Percentiles rank a stretch among this genome's conserved stretches.
These are phyloP conservation scores for Miscanthus sacchariflorus DNA, from an alignment of 202 grass and related monocot genomes.

Conservation along the genomic window DNA sequence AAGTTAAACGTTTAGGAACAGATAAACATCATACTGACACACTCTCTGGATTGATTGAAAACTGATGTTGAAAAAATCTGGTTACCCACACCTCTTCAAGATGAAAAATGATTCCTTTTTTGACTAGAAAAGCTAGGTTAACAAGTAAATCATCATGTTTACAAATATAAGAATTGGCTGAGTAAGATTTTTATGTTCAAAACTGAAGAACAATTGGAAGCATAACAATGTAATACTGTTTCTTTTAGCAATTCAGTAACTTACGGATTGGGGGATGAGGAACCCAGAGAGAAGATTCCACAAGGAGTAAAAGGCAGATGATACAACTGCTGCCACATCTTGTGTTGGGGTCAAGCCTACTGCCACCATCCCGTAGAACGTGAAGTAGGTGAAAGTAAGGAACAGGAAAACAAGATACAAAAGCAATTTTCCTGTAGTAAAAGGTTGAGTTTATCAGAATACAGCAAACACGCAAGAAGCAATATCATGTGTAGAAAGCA, in stretches of 20 bases:
- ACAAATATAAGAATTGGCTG: background rate
- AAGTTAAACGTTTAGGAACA: background rate
- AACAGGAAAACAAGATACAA: slow-evolving; percentile 75
- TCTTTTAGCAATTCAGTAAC: slow-evolving; percentile 16
- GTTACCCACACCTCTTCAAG: background rate
- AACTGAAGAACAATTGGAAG: background rate
- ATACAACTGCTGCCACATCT: slow-evolving; percentile 70
- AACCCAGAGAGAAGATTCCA: slow-evolving; percentile 92
- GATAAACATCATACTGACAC: background rate
- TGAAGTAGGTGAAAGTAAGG: slow-evolving; percentile 87
- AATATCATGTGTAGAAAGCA: slow-evolving; percentile 13
- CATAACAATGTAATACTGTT: background rate
- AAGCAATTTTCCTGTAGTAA: slow-evolving; percentile 72
- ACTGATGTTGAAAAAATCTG: no score
- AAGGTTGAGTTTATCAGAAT: background rate
- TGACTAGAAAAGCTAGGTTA: background rate
- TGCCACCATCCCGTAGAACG: slow-evolving; percentile 88
- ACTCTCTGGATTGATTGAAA: background rate
- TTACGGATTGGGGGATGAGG: slow-evolving; percentile 73
- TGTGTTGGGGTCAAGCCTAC: slow-evolving; percentile 74
- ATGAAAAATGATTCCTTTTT: background rate
- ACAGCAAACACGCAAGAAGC: background rate
- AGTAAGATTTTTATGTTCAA: background rate
- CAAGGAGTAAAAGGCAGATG: slow-evolving; percentile 73
- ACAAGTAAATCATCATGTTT: background rate